Conservation (phyloP, 2,329 filamentous ascomycete genomes). For the Raffaelea deltoideospora region DNA sequence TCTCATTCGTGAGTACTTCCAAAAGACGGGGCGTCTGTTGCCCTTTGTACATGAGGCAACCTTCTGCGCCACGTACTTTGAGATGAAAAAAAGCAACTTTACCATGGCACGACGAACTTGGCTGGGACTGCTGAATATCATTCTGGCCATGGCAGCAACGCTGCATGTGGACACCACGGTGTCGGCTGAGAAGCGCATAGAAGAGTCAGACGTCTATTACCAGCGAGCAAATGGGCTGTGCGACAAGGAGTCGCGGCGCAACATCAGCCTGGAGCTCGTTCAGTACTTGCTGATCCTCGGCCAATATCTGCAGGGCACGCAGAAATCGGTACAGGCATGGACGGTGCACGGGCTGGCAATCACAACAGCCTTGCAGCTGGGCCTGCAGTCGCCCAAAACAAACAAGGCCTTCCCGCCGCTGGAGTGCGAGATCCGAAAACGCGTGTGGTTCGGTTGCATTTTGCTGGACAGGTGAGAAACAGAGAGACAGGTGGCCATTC, state of each 20-base stretch:
- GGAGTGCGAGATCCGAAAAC: constrained; percentile 29
- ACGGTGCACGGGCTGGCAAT: constrained; percentile 36
- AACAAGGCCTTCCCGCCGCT: constrained; percentile 20
- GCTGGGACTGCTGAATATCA: constrained; percentile 33
- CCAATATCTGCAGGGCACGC: constrained; percentile 38
- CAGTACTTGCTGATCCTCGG: constrained; percentile 32
- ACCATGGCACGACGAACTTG: constrained; percentile 23
- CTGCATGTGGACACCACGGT: background rate
- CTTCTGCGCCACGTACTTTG: constrained; percentile 9
- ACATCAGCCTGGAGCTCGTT: constrained; percentile 29
- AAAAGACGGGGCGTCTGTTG: constrained; percentile 5
- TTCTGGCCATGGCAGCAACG: constrained; percentile 28
- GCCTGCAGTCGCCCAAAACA: constrained; percentile 29
- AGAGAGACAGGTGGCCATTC: too few relatives aligned
- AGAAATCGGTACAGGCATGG: constrained; percentile 37
- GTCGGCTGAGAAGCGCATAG: constrained; percentile 14
- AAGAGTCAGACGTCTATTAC: constrained; percentile 28
- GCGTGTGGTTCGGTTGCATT: constrained; percentile 34
- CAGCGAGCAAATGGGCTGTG: constrained; percentile 27
- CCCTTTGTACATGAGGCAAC: constrained; percentile 10
- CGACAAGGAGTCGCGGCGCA: constrained; percentile 22
- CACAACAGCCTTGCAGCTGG: constrained; percentile 33
- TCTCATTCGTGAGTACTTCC: background rate
- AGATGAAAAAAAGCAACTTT: constrained; percentile 12
- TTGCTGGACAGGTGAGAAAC: constrained; percentile 26